Evolutionary conservation across 495 filamentous ascomycete species (phyloP).

Genomic region (Daldinia decipiens): DNA sequence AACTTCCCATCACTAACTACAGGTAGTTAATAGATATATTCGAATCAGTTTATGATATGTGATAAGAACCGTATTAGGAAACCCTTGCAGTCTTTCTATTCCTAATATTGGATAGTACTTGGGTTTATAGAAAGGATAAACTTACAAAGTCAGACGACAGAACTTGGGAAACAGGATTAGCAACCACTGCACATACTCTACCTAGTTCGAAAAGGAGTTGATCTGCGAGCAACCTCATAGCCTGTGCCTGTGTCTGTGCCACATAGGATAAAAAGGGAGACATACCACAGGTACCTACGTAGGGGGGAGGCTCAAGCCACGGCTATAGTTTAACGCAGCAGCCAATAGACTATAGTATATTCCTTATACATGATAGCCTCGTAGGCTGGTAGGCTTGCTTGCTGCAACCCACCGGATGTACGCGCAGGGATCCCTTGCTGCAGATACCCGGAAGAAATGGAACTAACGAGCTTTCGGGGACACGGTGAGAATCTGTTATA

Average conservation of each 20-base stretch:
- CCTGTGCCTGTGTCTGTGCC: no score
- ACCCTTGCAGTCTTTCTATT: no score
- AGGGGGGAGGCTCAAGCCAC: slow-evolving; percentile 1
- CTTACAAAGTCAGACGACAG: neutral
- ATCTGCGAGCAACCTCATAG: neutral
- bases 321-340: slow-evolving; percentile 7
- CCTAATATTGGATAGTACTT: no score
- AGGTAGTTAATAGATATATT: neutral
- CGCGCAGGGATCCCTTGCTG: slow-evolving; percentile 34
- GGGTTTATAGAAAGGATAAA: no score
- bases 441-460: slow-evolving; percentile 5
- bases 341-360: slow-evolving; percentile 20
- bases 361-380: slow-evolving; percentile 7
- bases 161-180: neutral
- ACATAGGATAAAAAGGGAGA: neutral
- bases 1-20: neutral
- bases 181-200: neutral
- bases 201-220: neutral
- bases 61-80: neutral
- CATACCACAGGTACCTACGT: neutral
- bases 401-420: slow-evolving; percentile 30
- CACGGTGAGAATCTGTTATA: neutral
- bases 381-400: slow-evolving; percentile 14
- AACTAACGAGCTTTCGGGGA: neutral
- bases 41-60: neutral